Evolutionary conservation across 345 rosid species (phyloP), one percentile per base, ranked within the genome.

Genomic region (Lepidium didymum): DNA sequence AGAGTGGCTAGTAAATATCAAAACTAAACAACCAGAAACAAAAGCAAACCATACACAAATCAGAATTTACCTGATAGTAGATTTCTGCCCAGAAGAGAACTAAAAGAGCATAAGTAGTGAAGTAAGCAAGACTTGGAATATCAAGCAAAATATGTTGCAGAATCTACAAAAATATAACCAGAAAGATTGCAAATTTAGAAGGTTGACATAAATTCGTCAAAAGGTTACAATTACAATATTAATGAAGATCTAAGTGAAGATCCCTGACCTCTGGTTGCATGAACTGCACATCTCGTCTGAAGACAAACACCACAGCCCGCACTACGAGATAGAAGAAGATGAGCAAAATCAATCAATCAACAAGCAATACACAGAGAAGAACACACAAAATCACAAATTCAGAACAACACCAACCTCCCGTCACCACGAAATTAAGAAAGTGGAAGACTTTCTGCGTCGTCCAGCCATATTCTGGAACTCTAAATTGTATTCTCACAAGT

Each of bases 41-140:
- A 7, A 51, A 51, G 0, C 6, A 14, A 33, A 3, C 15, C 0
- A 36, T 14, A 42, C 1, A 56, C 34, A 51, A 8, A 31, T 41
- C 2, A 21, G 61, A 43, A 10, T 50, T 7, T 13, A 87, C 98
- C 98, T 92, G 98, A 69, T 89, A 86, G 77, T 92, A 92, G 50
- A 92, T 92, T 78, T 92, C 98, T 1, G 98, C 98, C 98, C 98
- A 92, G 72, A 92, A 92, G 75, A 92, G 88, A 57, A 92, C 95
- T 64, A 92, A 43, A 31, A 92, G 98, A 2, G 91, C 90, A 45
- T 87, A 92, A 2, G 98, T 92, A 1, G 98, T 87, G 89, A 89
- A 87, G 84, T 89, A 92, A 49, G 85, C 89, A 69, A 92, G 91
- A 64, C 98, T 87, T 6, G 96, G 98, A 78, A 90, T 12, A 79